Evolutionary conservation across 371 early-diverging fungal genomes (phyloP), one percentile per base, ranked within the genome.

Genomic region (Dinochytrium kinnereticum): DNA sequence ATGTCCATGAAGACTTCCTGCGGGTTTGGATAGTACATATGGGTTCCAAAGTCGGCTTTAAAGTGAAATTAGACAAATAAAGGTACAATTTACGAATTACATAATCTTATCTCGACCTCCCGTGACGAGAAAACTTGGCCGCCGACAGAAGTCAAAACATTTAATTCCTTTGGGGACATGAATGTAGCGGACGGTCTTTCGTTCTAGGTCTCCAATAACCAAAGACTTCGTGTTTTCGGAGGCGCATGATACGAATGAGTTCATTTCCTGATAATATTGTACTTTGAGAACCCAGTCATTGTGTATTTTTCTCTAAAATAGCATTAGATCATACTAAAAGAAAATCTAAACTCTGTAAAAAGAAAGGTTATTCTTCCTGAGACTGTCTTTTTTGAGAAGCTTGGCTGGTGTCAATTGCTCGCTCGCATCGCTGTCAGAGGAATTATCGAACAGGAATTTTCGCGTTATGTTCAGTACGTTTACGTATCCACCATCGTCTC

Each of bases 11-110:
- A 88, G 70, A 31, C 73, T 82, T 28, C 87, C 88, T 2, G 88
- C 87, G 0, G 87, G 86, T 66, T 88, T 88, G n/a, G 83, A 82
- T 24, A 88, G 76, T 0, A 88, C 86, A 37, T 88, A 88, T 19
- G 88, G 88, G 65, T 87, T 88, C 88, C 88, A 88, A n/a, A 88
- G 74, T 1, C 88, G 86, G 17, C 87, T 87, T 51, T 2, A 1
- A 36, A 36, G 1, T 30, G 13, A 34, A 51, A 51, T 64, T 21
- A 33, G 10, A 68, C n/a, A n/a, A n/a, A n/a, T n/a, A 3, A 49
- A 24, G n/a, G 33, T 40, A n/a, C 36, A 7, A 44, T 40, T 70
- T 39, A 44, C 64, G 53, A 51, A n/a, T 38, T 71, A 82, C 85
- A 86, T 80, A 40, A 86, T 80, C 72, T 87, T 86, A 69, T 87